These are phyloP conservation scores for Blastocladiella britannica DNA, from an alignment of 192 early-diverging fungal genomes.

Conservation along the genomic window DNA sequence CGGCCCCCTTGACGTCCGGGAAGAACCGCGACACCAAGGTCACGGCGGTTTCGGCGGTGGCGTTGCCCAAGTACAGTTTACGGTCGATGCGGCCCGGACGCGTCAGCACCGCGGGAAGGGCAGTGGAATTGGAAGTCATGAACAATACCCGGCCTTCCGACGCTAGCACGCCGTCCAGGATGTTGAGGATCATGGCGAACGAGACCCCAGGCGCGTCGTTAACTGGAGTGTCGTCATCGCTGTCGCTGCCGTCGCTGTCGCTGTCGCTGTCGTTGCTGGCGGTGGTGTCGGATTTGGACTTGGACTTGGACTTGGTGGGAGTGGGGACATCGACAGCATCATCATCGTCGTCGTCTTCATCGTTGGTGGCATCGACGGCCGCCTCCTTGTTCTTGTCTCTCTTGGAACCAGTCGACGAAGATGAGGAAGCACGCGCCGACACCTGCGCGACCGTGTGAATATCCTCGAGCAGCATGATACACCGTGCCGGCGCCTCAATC, in stretches of 20 bases:
- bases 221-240: too few species aligned
- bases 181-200: constrained; percentile 23
- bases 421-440: too few species aligned
- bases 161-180: constrained; percentile 25
- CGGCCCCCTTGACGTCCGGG: too few species aligned
- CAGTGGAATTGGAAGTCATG: constrained; percentile 26
- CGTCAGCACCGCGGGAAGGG: constrained; percentile 23
- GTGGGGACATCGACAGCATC: too few species aligned
- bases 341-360: too few species aligned
- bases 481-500: constrained; percentile 17
- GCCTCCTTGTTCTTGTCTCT: constrained; percentile 3
- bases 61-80: constrained; percentile 25
- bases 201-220: too few species aligned
- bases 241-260: too few species aligned
- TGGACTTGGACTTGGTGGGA: too few species aligned
- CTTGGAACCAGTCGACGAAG: too few species aligned
- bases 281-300: too few species aligned
- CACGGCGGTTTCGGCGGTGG: not conserved
- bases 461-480: constrained; percentile 33
- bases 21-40: not conserved
- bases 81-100: constrained; percentile 30
- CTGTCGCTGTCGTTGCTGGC: too few species aligned
- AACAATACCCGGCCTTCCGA: constrained; percentile 27
- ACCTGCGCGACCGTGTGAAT: constrained; percentile 13
- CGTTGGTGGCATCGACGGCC: constrained; percentile 10